Conservation (phyloP, 1,139 yeast genomes). For the Arxiozyma heterogenica region DNA sequence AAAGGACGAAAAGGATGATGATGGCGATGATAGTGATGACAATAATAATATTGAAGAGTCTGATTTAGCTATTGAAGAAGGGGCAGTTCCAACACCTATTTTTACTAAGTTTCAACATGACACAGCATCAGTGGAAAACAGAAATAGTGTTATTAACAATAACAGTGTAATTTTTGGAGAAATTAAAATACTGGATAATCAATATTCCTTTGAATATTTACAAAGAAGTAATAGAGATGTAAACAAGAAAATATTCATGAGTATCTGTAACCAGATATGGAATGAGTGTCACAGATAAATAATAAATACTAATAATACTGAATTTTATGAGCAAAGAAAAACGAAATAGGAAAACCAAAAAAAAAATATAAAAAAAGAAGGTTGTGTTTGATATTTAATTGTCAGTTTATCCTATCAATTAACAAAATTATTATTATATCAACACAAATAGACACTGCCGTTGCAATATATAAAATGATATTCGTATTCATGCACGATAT, state of each 20-base stretch:
- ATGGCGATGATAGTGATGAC: conserved; percentile 4
- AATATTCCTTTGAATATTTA: conserved; percentile 25
- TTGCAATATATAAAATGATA: neutral
- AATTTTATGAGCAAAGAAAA: neutral
- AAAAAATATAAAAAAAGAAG: too few relatives aligned
- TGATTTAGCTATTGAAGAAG: conserved; percentile 11
- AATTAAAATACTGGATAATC: conserved; percentile 18
- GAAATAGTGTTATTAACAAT: neutral
- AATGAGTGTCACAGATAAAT: conserved; percentile 18
- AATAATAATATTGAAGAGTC: conserved; percentile 6
- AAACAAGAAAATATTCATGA: conserved; percentile 29
- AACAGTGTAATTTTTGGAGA: conserved; percentile 17
- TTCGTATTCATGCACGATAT: neutral
- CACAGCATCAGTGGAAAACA: neutral
- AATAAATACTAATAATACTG: neutral
- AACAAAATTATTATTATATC: neutral
- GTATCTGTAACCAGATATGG: conserved; percentile 31
- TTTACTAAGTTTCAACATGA: conserved; percentile 9
- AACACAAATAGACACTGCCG: too few relatives aligned
- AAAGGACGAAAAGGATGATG: conserved; percentile 4
- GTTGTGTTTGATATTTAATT: neutral
- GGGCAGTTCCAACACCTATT: conserved; percentile 10
- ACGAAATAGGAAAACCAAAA: too few relatives aligned
- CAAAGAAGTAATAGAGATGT: conserved; percentile 10
- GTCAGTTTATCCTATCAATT: neutral